A percentile compares a stretch with the other conserved stretches of the same genome.
Conservation (phyloP, 2,329 filamentous ascomycete genomes). For the Calonectria pteridis region DNA sequence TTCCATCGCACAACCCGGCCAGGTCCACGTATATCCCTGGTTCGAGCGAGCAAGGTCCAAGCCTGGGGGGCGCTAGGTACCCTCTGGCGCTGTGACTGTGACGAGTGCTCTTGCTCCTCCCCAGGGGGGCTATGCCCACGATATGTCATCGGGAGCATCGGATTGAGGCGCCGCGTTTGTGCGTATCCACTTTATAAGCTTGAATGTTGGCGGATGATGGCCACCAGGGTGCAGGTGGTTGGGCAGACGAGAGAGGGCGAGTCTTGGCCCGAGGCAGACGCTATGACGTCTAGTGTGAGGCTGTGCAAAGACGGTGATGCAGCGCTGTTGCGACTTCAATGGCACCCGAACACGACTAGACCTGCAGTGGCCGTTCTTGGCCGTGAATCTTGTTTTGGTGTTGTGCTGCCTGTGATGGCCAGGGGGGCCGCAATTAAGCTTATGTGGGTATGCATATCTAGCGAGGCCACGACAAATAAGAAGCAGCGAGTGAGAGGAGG, state of each 20-base stretch:
- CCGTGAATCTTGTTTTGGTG: background rate
- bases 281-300: conserved; percentile 1
- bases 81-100: too few species aligned
- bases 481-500: background rate
- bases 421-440: conserved; percentile 4
- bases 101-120: background rate
- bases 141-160: background rate
- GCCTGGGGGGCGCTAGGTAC: background rate
- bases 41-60: background rate
- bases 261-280: background rate
- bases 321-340: too few species aligned
- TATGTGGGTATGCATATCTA: conserved; percentile 8
- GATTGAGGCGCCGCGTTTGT: background rate
- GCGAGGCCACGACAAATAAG: background rate
- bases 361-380: background rate
- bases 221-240: background rate
- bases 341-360: background rate
- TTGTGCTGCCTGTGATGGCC: background rate
- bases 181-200: conserved; percentile 8
- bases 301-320: background rate
- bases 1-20: background rate
- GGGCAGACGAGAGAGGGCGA: background rate
- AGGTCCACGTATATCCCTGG: background rate
- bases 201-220: conserved; percentile 2
- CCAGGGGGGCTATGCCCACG: background rate